Evolutionary conservation across 2,329 filamentous ascomycete species (phyloP).

Genomic region (Rutstroemia sp.): DNA sequence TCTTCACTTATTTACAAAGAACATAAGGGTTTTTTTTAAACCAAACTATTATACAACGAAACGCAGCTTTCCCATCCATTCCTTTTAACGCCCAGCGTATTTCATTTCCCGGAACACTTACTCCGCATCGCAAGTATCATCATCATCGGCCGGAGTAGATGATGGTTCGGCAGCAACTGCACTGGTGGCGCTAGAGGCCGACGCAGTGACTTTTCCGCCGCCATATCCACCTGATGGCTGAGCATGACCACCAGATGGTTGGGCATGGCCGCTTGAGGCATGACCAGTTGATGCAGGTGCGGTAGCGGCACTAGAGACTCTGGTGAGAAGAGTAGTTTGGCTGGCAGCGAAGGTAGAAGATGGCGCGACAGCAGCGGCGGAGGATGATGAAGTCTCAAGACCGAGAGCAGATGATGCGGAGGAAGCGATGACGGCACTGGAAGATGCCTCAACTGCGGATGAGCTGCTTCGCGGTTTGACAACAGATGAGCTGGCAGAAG

Average conservation of each 20-base stretch:
- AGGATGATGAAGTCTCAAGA: not conserved
- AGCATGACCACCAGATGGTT: not conserved
- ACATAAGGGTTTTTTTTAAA: too few relatives aligned
- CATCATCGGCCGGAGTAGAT: not conserved
- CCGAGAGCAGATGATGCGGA: not conserved
- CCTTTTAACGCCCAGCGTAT: too few relatives aligned
- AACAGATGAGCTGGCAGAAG: not conserved
- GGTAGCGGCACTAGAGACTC: not conserved
- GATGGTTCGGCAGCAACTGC: too few relatives aligned
- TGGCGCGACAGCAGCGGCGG: not conserved
- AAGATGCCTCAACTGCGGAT: not conserved
- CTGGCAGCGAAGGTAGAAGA: not conserved
- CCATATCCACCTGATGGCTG: not conserved
- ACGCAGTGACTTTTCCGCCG: not conserved
- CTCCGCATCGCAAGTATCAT: not conserved
- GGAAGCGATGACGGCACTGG: not conserved
- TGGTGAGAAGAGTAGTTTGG: not conserved
- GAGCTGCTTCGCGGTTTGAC: too few relatives aligned
- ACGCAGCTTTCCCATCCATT: not conserved
- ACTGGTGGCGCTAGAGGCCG: too few relatives aligned
- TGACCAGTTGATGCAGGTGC: too few relatives aligned
- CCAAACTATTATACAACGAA: not conserved
- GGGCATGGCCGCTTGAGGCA: too few relatives aligned
- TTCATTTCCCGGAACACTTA: too few relatives aligned
- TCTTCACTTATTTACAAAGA: too few relatives aligned